Evolutionary conservation across 768 basidiomycete genomes (phyloP), one percentile per base, ranked within the genome.

Genomic region (Russula earlei): DNA sequence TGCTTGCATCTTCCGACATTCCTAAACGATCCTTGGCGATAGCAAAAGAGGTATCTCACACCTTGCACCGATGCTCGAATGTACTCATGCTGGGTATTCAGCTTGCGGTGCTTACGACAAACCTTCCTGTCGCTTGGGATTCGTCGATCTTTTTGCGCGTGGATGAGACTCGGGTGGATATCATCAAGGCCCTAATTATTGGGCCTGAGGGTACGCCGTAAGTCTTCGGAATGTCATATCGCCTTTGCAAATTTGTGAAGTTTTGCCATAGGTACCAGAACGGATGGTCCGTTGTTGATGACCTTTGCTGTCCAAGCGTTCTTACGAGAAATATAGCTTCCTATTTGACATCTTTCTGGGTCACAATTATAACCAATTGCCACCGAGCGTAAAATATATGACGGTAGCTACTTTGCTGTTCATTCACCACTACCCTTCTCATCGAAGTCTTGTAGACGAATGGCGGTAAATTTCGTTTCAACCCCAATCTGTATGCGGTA

Each of bases 301-400:
- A 27, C n/a, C n/a, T n/a, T 48, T 34, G 2, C 29, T 15, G 22
- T 33, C 51, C 11, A 22, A n/a, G 53, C 17, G 22, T 49, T 53
- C 62, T 53, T 52, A 54, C 52, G 15, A 38, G 17, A 9, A 22
- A 43, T 40, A 15, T 58, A 77, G 81, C 66, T 85, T 77, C 70
- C 67, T 94, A 47, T 97, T 96, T 64, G 94, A 97, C 68, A 91
- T 96, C 43, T 94, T 95, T 72, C 77, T 97, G 7, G 92, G 91
- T 11, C 80, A 87, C 52, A 86, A 78, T 59, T 96, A 96, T 69
- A 96, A 94, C 63, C 82, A 85, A 62, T 75, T 81, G n/a, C 88
- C 91, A 8, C 93, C 93, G 0, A 74, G 69, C 45, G 84, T 87
- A 40, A 84, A 84, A 64, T 81, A 79, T 52, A 82, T 85, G 79